Evolutionary conservation across 1,284 basidiomycete genomes (phyloP).

Genomic region (Ustilago esculenta): DNA sequence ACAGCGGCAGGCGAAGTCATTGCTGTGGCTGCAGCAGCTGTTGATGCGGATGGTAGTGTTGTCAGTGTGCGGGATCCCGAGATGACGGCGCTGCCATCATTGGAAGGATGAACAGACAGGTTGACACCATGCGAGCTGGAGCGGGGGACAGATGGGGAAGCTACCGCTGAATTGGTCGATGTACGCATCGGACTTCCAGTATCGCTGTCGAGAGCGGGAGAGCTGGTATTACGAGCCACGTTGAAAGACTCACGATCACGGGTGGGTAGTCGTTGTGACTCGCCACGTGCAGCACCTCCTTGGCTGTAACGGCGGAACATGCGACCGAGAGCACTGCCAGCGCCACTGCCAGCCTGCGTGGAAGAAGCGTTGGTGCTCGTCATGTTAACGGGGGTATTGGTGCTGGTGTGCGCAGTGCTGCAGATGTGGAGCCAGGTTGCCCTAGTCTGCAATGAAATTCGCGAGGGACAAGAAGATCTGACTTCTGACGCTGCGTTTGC

Average conservation of each 20-base stretch:
- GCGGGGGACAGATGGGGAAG: conserved; percentile 16
- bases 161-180: conserved; percentile 1
- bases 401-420: background rate
- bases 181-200: conserved; percentile 16
- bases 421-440: conserved; percentile 9
- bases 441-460: conserved; percentile 9
- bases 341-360: conserved; percentile 1
- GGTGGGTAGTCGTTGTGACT: conserved; percentile 24
- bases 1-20: background rate
- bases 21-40: conserved; percentile 2
- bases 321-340: conserved; percentile 50
- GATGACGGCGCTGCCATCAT: conserved; percentile 7
- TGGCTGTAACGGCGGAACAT: conserved; percentile 62
- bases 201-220: conserved; percentile 21
- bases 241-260: conserved; percentile 25
- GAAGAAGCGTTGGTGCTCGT: conserved; percentile 13
- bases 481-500: background rate
- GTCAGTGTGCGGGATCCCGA: conserved; percentile 21
- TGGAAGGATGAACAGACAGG: background rate
- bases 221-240: conserved; percentile 28
- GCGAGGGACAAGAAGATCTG: conserved; percentile 8
- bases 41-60: conserved; percentile 4
- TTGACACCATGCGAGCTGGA: conserved; percentile 19
- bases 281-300: conserved; percentile 20
- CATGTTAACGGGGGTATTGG: conserved; percentile 9